Base-by-base conservation (phyloP, 768 basidiomycete genomes). In the Mycena floridula region DNA sequence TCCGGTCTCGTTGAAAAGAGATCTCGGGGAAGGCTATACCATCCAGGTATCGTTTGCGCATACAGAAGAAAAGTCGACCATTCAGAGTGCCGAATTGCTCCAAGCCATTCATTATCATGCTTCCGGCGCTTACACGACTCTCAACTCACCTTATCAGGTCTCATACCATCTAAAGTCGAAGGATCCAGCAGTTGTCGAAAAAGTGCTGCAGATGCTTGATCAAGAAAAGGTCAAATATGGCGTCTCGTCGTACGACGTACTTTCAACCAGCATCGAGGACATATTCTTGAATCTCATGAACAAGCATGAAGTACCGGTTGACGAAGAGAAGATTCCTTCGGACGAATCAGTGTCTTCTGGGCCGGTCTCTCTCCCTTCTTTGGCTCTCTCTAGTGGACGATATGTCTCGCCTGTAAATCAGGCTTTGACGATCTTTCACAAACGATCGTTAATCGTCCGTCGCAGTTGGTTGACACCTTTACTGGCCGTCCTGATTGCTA, bases 231-330 rank as follows among this genome's bases (percentile, higher is more conserved):
- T 44, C 7, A 48, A 51, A 0, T 65, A 69, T 35, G 47, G 57
- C 7, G 65, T 86, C 27, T 54, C 54, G 0, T 78, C 77, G 0
- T 85, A 82, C 53, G 82, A 88, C 44, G 70, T 88, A 20, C 61
- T 84, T 18, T 81, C 84, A 8, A 82, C 86, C 1, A 78, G 85
- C 7, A 82, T 91, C 30, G 88, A 91, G 59, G 85, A 89, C 45
- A 84, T 91, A 37, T 90, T 91, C 65, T 69, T 91, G 16, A 70
- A 74, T 30, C 61, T 91, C 15, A 87, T 89, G 84, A 60, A 61
- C 38, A 65, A 71, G 13, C 56, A 51, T 15, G 47, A 53, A 25
- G 43, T 44, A n/a, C 46, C 36, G 5, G 25, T 21, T 15, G 51
- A 55, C n/a, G 51, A 42, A 2, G 51, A 51, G 16, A 56, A 62